Evolutionary conservation across 805 yeast species (phyloP).

Genomic region (Metschnikowia reukaufii): DNA sequence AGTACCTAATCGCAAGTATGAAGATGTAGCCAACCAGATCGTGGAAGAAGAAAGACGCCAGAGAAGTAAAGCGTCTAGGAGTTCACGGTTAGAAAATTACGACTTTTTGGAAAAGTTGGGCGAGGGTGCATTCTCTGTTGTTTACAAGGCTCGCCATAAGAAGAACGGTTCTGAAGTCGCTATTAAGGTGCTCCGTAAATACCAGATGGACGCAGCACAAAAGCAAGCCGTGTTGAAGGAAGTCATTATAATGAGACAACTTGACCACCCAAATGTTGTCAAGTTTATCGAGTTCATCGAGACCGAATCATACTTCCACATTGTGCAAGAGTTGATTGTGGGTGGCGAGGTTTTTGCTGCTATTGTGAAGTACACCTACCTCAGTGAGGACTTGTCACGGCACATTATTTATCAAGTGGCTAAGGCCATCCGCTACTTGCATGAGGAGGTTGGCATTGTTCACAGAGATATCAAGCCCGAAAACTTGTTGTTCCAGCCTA

Average conservation of each 20-base stretch:
- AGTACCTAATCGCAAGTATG: slow-evolving; percentile 1
- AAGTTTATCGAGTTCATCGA: slow-evolving; percentile 55
- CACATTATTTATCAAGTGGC: slow-evolving; percentile 75
- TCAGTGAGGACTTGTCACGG: slow-evolving; percentile 68
- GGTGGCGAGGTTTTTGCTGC: slow-evolving; percentile 85
- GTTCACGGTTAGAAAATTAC: slow-evolving; percentile 24
- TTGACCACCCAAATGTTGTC: slow-evolving; percentile 61
- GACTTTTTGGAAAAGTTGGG: slow-evolving; percentile 47
- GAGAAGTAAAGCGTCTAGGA: slow-evolving; percentile 5
- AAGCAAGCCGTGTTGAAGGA: slow-evolving; percentile 64
- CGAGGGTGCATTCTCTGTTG: slow-evolving; percentile 90
- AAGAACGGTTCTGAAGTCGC: slow-evolving; percentile 54
- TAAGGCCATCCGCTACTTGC: slow-evolving; percentile 66
- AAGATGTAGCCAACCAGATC: slow-evolving; percentile 15
- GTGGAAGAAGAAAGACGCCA: slow-evolving; percentile 15
- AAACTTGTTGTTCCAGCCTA: slow-evolving; percentile 63
- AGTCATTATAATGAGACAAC: slow-evolving; percentile 67
- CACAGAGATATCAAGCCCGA: slow-evolving; percentile 86
- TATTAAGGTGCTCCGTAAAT: slow-evolving; percentile 70
- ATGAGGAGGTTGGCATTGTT: slow-evolving; percentile 59
- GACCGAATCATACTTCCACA: slow-evolving; percentile 52
- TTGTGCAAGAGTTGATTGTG: slow-evolving; percentile 63
- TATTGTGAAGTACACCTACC: slow-evolving; percentile 74
- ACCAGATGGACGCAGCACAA: slow-evolving; percentile 50
- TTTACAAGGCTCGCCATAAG: slow-evolving; percentile 65